Percentiles rank a stretch among this genome's conserved stretches.
phyloP scores from a whole-genome alignment of 2,329 filamentous ascomycete species.

The Gremmenia infestans region DNA sequence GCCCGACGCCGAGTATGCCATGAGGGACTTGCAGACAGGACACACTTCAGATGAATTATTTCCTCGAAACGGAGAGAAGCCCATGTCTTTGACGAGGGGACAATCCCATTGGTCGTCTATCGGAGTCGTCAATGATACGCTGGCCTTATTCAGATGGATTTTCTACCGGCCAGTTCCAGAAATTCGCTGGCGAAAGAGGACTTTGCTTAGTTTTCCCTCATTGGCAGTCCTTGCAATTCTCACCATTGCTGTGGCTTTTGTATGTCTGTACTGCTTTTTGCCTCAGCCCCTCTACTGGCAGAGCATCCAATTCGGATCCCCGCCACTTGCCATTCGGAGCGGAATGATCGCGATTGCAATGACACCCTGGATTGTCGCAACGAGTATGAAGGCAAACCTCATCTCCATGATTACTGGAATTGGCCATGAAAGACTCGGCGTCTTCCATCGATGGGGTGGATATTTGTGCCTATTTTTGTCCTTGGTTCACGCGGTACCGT shows the following conservation, averaged over 20 bases:
- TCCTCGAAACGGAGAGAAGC: constrained; percentile 58
- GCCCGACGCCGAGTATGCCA: constrained; percentile 55
- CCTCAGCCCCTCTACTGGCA: constrained; percentile 86
- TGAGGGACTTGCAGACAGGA: constrained; percentile 51
- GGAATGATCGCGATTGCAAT: constrained; percentile 91
- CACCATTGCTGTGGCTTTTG: constrained; percentile 63
- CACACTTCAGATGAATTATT: constrained; percentile 60
- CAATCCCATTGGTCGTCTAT: constrained; percentile 73
- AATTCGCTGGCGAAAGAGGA: constrained; percentile 58
- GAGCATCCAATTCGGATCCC: constrained; percentile 81
- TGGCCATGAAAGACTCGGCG: constrained; percentile 85
- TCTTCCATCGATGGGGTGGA: constrained; percentile 86
- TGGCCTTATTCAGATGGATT: constrained; percentile 81
- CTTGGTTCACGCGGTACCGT: constrained; percentile 80
- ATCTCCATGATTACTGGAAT: constrained; percentile 83
- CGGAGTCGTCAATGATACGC: constrained; percentile 66
- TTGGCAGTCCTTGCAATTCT: constrained; percentile 66
- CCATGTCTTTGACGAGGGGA: constrained; percentile 49
- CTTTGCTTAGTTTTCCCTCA: constrained; percentile 73
- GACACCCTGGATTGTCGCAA: constrained; percentile 86
- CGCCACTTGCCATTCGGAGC: constrained; percentile 77
- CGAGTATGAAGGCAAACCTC: constrained; percentile 87
- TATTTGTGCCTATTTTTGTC: constrained; percentile 81
- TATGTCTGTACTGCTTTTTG: constrained; percentile 76
- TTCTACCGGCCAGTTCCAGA: constrained; percentile 85